Percentiles rank a stretch among this genome's conserved stretches.
These are phyloP conservation scores for Plasmopara halstedii DNA, from an alignment of 352 stramenopile species.

Conservation along the genomic window DNA sequence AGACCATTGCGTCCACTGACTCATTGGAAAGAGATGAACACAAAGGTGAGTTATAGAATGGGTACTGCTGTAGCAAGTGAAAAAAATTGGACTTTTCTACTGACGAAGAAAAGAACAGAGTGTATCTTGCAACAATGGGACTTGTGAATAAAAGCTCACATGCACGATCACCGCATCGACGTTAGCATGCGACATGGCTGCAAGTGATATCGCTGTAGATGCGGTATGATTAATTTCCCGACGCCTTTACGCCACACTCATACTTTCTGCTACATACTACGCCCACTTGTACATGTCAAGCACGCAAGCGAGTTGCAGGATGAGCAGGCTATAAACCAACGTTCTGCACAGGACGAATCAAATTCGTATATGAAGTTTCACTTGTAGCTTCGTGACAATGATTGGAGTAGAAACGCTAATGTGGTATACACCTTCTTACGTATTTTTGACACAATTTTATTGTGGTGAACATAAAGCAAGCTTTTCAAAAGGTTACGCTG, in stretches of 20 bases:
- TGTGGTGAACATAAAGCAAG: slow-evolving; percentile 3
- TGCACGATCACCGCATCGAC: slow-evolving; percentile 30
- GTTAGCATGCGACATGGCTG: slow-evolving; percentile 8
- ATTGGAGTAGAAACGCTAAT: slow-evolving; percentile 15
- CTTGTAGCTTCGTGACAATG: slow-evolving; percentile 9
- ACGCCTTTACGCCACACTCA: slow-evolving; percentile 21
- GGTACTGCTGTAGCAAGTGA: slow-evolving; percentile 58
- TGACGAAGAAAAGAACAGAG: slow-evolving; percentile 75
- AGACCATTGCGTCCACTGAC: slow-evolving; percentile 66
- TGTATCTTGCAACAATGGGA: slow-evolving; percentile 57
- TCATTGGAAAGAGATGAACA: slow-evolving; percentile 37
- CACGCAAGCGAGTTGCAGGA: slow-evolving; percentile 59
- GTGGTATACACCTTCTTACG: not conserved
- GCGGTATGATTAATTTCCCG: slow-evolving; percentile 25
- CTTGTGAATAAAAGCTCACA: slow-evolving; percentile 8
- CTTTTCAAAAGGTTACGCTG: slow-evolving; percentile 2
- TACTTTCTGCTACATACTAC: slow-evolving; percentile 73
- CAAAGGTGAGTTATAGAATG: slow-evolving; percentile 72
- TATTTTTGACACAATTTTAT: not conserved
- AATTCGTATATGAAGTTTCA: slow-evolving; percentile 1
- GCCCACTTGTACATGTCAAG: slow-evolving; percentile 51
- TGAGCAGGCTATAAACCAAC: slow-evolving; percentile 33
- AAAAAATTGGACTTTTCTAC: slow-evolving; percentile 87
- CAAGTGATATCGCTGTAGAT: slow-evolving; percentile 27
- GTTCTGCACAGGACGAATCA: not conserved